Evolutionary conservation across 2,329 filamentous ascomycete genomes (phyloP), one percentile per base, ranked within the genome.

Genomic region (Penicillium sp.): DNA sequence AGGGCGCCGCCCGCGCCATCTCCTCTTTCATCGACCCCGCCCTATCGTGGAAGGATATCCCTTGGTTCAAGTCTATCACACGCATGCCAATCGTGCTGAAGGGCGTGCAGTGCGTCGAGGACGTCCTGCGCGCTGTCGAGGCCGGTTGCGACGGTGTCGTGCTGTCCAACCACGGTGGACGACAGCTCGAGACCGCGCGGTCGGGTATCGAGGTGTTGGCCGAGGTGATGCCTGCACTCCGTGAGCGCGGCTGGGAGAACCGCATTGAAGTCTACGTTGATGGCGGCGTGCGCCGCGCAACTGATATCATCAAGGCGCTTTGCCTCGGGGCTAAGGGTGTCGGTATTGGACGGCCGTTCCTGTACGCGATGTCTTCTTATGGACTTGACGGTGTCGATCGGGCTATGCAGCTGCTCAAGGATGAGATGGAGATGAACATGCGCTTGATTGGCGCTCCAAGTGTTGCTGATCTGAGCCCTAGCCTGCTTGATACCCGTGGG

Each of bases 391-490:
- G 94, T 60, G 93, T 97, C 18, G 90, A 95, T 68, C 84, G 90
- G 32, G 94, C 94, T 30, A 96, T 97, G 88, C 88, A 91, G 74
- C 78, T 96, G 55, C 81, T 96, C 63, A 91, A 90, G 77, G 94
- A 97, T 68, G 94, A 99, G 81, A 90, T 99, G 84, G 91, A 95
- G 78, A 97, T 97, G 93, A 94, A 93, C 69, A 97, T 99, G 94
- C 85, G 94, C 7, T 78, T 99, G 59, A 91, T 99, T 63, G 94
- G 94, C 9, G 89, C 86, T 55, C 83, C 81, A 18, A 86, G 76
- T 56, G 74, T 99, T 30, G 84, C 85, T 34, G 86, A 99, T 63
- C 76, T 99, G 58, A 90, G 89, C 58, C 88, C 92, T 0, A 86
- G 85, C 26, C 76, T 99, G 72, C 73, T 99, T 18, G 94, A 99